Evolutionary conservation across 768 basidiomycete genomes (phyloP).

Genomic region (Rhodocollybia butyracea): DNA sequence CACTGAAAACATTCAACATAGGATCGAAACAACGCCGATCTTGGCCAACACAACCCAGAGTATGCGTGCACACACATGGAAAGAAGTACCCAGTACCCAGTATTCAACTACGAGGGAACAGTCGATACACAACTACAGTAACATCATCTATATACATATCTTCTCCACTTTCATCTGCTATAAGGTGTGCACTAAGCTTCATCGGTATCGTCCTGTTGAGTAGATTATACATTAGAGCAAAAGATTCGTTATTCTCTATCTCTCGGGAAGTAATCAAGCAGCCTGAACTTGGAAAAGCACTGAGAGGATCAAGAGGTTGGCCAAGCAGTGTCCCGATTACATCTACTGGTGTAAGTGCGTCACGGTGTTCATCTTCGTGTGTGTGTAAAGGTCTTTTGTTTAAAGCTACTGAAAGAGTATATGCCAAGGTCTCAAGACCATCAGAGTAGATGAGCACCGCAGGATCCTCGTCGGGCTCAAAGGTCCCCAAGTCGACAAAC

Average conservation of each 20-base stretch:
- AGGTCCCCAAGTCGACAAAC: not conserved
- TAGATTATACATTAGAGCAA: not conserved
- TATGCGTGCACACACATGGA: too few species aligned
- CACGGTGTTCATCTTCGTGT: not conserved
- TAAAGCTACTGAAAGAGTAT: not conserved
- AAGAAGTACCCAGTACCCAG: too few species aligned
- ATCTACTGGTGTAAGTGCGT: not conserved
- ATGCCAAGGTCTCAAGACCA: not conserved
- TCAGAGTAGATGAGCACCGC: not conserved
- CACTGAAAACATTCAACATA: constrained; percentile 71
- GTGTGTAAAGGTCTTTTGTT: not conserved
- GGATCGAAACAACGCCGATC: too few species aligned
- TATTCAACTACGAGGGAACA: too few species aligned
- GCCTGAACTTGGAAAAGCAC: not conserved
- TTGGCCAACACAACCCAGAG: too few species aligned
- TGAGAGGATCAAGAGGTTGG: not conserved
- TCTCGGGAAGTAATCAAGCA: not conserved
- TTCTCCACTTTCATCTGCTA: not conserved
- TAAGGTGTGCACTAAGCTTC: not conserved
- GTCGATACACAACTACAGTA: not conserved
- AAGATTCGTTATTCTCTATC: not conserved
- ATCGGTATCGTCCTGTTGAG: not conserved
- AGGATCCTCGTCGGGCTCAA: not conserved
- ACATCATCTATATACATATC: constrained; percentile 3
- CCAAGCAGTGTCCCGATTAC: not conserved